Base-by-base conservation (phyloP, 345 rosid genomes). In the Brassica juncea region DNA sequence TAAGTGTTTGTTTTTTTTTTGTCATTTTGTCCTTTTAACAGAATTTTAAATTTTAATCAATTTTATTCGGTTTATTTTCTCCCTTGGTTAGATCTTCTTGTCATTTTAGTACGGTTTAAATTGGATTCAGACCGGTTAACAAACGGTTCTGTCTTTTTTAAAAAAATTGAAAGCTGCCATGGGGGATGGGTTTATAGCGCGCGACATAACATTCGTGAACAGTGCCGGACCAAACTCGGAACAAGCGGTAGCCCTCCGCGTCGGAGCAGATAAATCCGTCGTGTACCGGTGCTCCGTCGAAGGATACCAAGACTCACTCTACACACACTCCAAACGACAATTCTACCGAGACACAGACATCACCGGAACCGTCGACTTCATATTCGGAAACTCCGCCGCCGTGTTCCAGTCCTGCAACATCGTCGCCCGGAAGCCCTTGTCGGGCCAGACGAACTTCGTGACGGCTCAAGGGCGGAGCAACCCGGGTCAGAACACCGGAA, bases 211-310 rank as follows among this genome's bases (percentile, higher is more conserved):
- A 2, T 81, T 91, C 68, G 65, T 81, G 49, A 91, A 91, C 89
- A 87, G 81, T 0, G 93, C 95, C 6, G 95, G 95, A 6, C 82
- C 93, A 0, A 62, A 61, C 3, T 75, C 81, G 30, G 87, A 84
- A 27, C 93, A 91, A 71, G 96, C 96, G 9, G 96, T 91, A 28
- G 96, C 96, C 0, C 84, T 91, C 0, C 85, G 90, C 0, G 86
- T 88, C 35, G 86, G 89, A 64, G 84, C 90, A 0, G 88, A 88
- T 44, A 82, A 70, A 61, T 75, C 88, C 77, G 88, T 87, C 8
- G 86, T 87, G 0, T 83, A 32, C 12, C 83, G 83, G 31, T 88
- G 92, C 54, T 83, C 86, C 15, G 66, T 87, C 15, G 32, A 62
- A 12, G 92, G 87, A 8, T 87, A 87, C 74, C 90, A 88, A 60